A percentile compares a stretch with the other conserved stretches of the same genome.
Evolutionary conservation across 139 green algal species (phyloP).

Genomic region (Chlamydomonas sp.): DNA sequence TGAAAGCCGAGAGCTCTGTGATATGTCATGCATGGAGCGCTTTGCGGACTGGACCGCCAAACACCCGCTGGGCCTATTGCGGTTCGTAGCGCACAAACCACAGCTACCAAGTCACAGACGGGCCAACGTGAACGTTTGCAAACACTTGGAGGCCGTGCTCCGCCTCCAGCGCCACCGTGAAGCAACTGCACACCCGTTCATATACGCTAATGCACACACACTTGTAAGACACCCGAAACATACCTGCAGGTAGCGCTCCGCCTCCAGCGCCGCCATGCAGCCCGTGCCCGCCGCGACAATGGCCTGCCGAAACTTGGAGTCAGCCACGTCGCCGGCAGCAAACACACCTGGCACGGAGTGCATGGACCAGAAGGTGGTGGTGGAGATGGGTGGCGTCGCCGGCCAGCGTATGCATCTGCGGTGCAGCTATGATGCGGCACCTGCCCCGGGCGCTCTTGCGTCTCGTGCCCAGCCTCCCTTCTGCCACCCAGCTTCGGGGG

Average conservation of each 20-base stretch:
- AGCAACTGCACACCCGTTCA: too few relatives aligned
- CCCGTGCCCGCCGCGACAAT: slow-evolving; percentile 74
- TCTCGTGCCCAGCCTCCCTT: background rate
- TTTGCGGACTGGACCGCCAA: too few relatives aligned
- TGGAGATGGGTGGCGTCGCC: background rate
- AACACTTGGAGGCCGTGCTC: slow-evolving; percentile 72
- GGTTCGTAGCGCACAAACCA: background rate
- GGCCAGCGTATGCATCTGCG: background rate
- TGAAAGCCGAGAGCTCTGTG: too few relatives aligned
- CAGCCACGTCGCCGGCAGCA: slow-evolving; percentile 74
- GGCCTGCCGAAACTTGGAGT: slow-evolving; percentile 73
- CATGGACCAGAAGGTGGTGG: background rate
- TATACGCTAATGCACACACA: too few relatives aligned
- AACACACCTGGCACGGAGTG: slow-evolving; percentile 56
- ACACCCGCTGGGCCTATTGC: too few relatives aligned
- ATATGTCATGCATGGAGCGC: too few relatives aligned
- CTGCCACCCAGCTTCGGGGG: background rate
- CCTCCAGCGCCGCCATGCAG: slow-evolving; percentile 82
- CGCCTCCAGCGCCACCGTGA: slow-evolving; percentile 63
- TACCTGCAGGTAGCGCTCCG: slow-evolving; percentile 74
- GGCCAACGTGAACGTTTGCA: background rate
- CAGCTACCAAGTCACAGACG: background rate
- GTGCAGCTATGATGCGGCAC: background rate
- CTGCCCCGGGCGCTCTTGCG: background rate
- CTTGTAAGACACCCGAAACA: background rate